Evolutionary conservation across 2,329 filamentous ascomycete species (phyloP).

Genomic region (Elsinoe australis): DNA sequence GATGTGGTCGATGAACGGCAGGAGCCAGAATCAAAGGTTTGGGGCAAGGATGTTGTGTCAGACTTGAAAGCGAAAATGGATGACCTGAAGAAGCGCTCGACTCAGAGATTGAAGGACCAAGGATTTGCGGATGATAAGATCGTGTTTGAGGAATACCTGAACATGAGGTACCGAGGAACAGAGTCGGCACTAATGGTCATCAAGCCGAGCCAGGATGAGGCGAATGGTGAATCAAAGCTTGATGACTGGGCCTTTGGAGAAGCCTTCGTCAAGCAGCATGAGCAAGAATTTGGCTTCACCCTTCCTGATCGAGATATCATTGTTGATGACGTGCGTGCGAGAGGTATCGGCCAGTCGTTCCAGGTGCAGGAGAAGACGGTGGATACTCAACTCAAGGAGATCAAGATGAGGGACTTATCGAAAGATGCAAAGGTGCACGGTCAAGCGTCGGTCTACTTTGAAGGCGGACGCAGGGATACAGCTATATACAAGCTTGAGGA

Average conservation of each 20-base stretch:
- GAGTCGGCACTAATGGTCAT: conserved; percentile 87
- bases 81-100: conserved; percentile 69
- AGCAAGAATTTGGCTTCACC: conserved; percentile 89
- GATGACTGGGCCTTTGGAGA: conserved; percentile 75
- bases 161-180: conserved; percentile 85
- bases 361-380: conserved; percentile 71
- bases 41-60: conserved; percentile 52
- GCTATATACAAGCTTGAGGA: conserved; percentile 76
- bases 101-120: conserved; percentile 60
- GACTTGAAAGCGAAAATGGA: conserved; percentile 67
- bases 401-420: conserved; percentile 52
- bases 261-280: conserved; percentile 79
- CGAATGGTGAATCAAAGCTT: conserved; percentile 50
- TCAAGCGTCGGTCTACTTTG: conserved; percentile 71
- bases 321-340: conserved; percentile 78
- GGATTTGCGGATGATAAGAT: conserved; percentile 70
- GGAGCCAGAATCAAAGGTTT: conserved; percentile 59
- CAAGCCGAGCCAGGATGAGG: conserved; percentile 59
- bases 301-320: conserved; percentile 79
- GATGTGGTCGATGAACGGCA: conserved; percentile 90
- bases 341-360: conserved; percentile 85
- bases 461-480: conserved; percentile 68
- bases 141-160: conserved; percentile 83
- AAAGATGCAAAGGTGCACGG: conserved; percentile 57
- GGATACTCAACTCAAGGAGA: conserved; percentile 68